Evolutionary conservation across 2,329 filamentous ascomycete species (phyloP), one percentile per base, ranked within the genome.

Genomic region (Akanthomyces lecanii): DNA sequence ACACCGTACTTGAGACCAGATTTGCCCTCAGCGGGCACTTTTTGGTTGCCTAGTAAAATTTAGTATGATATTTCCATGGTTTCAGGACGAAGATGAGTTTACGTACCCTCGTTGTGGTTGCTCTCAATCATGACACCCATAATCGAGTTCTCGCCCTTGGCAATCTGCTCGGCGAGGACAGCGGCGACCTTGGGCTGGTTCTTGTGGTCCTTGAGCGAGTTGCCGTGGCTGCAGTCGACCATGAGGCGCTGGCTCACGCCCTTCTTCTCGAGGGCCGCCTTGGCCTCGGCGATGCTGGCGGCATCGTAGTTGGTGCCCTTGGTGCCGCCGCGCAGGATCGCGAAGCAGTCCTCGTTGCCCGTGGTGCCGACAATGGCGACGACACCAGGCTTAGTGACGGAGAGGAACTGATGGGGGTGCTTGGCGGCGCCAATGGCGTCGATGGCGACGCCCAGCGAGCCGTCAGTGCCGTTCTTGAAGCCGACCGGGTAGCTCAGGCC

Each of bases 401-500:
- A 94, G 83, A 99, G 90, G 83, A 99, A 99, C 81, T 97, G 74
- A 97, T 92, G 79, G 90, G 98, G 94, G 78, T 99, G 95, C 76
- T 85, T 88, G 18, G 89, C 83, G 64, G 89, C 88, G 1, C 94
- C 95, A 74, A 98, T 97, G 42, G 95, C 95, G 74, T 99, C 95
- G 70, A 98, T 96, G 23, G 94, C 93, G 28, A 98, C 93, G 30
- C 86, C 87, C 63, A 99, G 81, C 69, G 89, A 92, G 47, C 95
- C 95, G 72, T 99, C 95, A 28, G 95, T 99, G 66, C 95, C 95
- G 78, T 99, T 99, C 87, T 99, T 99, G 89, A 97, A 99, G 65
- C 95, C 95, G 68, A 99, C 93, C 28, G 95, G 95, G 89, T 97
- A 98, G 64, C 91, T 96, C 61, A 98, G 84, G 70, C 95, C 95